Conservation (phyloP, 2,329 filamentous ascomycete species). For the Ilyonectria mors-panacis region DNA sequence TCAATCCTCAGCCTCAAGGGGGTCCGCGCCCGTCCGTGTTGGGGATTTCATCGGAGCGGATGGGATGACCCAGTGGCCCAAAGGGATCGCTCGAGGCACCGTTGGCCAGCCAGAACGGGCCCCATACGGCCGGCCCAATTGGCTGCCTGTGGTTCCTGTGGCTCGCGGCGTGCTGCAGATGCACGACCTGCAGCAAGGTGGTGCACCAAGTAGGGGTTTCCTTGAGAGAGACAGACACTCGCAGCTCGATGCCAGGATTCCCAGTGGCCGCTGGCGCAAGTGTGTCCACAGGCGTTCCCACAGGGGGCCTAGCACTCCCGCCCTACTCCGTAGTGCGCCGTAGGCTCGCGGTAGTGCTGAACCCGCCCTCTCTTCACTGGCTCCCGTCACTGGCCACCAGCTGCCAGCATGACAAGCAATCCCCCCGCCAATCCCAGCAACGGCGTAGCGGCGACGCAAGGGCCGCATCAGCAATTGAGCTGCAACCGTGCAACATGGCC, state of each 20-base stretch:
- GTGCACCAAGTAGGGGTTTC: conserved; percentile 25
- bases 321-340: conserved; percentile 11
- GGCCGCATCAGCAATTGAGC: conserved; percentile 36
- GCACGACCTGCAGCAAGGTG: conserved; percentile 24
- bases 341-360: conserved; percentile 19
- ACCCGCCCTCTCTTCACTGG: neutral
- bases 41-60: conserved; percentile 1
- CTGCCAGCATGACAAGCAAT: conserved; percentile 9
- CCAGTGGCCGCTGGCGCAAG: conserved; percentile 9
- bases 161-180: conserved; percentile 9
- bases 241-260: conserved; percentile 14
- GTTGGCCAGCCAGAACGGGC: conserved; percentile 29
- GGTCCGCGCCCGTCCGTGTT: conserved; percentile 20
- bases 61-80: conserved; percentile 3
- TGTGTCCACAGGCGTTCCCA: conserved; percentile 26
- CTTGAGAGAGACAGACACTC: conserved; percentile 6
- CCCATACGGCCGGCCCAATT: conserved; percentile 18
- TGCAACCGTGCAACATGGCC: conserved; percentile 29
- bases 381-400: neutral
- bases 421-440: neutral
- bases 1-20: conserved; percentile 14
- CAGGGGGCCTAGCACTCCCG: conserved; percentile 30
- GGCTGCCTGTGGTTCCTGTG: conserved; percentile 15
- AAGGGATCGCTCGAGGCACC: conserved; percentile 10
- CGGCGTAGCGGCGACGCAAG: conserved; percentile 15